Evolutionary conservation across 768 basidiomycete species (phyloP).

Genomic region (Lactarius vividus): DNA sequence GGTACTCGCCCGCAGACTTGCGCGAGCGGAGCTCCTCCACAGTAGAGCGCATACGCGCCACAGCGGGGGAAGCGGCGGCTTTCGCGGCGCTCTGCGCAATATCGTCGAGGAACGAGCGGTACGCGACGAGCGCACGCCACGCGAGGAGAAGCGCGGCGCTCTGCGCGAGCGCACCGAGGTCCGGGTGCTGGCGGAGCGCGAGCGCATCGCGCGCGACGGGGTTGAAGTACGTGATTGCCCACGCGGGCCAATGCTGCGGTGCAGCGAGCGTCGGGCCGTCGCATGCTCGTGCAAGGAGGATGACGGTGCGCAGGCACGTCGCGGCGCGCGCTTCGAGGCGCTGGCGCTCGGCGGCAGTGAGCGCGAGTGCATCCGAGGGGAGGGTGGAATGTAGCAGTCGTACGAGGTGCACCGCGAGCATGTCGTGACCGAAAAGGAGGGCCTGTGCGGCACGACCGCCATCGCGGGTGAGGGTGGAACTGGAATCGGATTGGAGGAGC

Average conservation of each 20-base stretch:
- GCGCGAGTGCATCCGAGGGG: slow-evolving; percentile 2
- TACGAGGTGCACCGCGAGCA: slow-evolving; percentile 11
- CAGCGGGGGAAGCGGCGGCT: fast-evolving
- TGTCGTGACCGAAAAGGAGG: slow-evolving; percentile 15
- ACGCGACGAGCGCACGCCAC: slow-evolving; percentile 14
- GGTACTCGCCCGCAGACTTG: background rate
- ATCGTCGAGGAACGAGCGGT: slow-evolving; percentile 12
- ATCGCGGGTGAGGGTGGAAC: background rate
- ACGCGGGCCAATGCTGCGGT: slow-evolving; percentile 7
- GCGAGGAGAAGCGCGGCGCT: slow-evolving; percentile 12
- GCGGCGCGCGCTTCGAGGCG: slow-evolving; percentile 11
- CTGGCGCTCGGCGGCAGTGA: background rate
- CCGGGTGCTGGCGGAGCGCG: background rate
- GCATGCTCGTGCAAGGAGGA: slow-evolving; percentile 12
- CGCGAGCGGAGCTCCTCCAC: background rate
- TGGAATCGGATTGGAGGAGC: slow-evolving; percentile 13
- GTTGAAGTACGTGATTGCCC: slow-evolving; percentile 13
- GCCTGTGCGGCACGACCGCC: slow-evolving; percentile 6
- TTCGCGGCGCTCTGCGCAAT: background rate
- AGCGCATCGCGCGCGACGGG: slow-evolving; percentile 10
- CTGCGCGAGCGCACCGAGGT: slow-evolving; percentile 3
- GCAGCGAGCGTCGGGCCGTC: background rate
- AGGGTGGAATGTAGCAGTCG: slow-evolving; percentile 13
- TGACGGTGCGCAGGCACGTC: slow-evolving; percentile 6
- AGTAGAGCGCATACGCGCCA: background rate